Percentiles rank a stretch among this genome's conserved stretches.
phyloP scores from a whole-genome alignment of 305 asterid genomes.

The Rubia peregrina region DNA sequence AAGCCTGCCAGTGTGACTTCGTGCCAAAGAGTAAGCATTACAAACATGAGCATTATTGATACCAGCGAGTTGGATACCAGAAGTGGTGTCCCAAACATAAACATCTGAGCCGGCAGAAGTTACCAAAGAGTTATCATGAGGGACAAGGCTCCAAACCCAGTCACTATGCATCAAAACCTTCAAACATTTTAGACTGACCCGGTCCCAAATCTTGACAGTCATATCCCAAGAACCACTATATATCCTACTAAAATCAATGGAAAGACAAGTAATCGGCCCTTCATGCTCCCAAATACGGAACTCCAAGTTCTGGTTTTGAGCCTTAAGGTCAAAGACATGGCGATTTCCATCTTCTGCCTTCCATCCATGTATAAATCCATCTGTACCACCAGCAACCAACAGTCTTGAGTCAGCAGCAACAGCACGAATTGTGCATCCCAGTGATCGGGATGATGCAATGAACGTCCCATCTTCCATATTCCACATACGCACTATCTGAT shows the following conservation, averaged over 20 bases:
- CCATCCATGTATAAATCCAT: constrained; percentile 94
- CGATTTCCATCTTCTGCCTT: constrained; percentile 67
- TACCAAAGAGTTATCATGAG: constrained; percentile 66
- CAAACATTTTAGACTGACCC: constrained; percentile 57
- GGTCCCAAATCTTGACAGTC: constrained; percentile 82
- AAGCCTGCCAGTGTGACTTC: constrained; percentile 83
- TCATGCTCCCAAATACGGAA: constrained; percentile 84
- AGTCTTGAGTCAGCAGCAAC: constrained; percentile 78
- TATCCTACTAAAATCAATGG: constrained; percentile 61
- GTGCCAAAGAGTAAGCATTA: constrained; percentile 56
- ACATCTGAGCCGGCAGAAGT: constrained; percentile 76
- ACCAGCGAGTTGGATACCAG: constrained; percentile 37
- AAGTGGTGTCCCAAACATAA: constrained; percentile 63
- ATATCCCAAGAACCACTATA: constrained; percentile 98
- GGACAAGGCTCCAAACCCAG: constrained; percentile 93
- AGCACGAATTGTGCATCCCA: constrained; percentile 92
- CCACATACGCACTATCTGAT: constrained; percentile 87
- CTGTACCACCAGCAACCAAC: constrained; percentile 86
- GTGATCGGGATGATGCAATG: constrained; percentile 64
- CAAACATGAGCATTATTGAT: constrained; percentile 48
- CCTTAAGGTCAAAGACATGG: constrained; percentile 61
- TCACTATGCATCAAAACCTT: constrained; percentile 66
- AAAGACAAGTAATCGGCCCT: constrained; percentile 89
- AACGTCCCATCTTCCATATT: constrained; percentile 80
- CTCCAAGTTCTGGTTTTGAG: constrained; percentile 44